Base-by-base conservation (phyloP, 768 basidiomycete species). In the Russula dissimulans region DNA sequence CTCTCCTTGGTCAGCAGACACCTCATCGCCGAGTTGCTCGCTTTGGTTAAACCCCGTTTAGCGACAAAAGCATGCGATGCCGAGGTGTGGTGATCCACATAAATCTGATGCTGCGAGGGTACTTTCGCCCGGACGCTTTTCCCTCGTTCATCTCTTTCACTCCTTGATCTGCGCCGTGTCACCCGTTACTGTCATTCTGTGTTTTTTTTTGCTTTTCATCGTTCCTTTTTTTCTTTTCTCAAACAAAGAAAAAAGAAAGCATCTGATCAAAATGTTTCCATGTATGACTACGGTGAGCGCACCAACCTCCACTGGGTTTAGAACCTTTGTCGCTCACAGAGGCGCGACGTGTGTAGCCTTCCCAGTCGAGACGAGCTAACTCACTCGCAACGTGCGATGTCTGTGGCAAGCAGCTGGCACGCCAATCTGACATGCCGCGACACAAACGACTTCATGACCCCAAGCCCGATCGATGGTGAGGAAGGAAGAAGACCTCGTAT, bases 391-490 rank as follows among this genome's bases (percentile, higher is more conserved):
- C 15, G 36, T 64, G 65, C 48, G 54, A 57, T 36, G 12, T 66
- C 15, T 69, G 67, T 57, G 61, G 55, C 48, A 62, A 57, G 34
- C 54, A 49, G 14, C 31, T 69, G 26, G 61, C 62, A 47, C 68
- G 68, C 7, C 51, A 58, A 29, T 59, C 61, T 32, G 68, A 69
- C 48, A 56, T 69, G 42, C 51, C 65, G 18, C 67, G 67, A 11
- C 68, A 69, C 57, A 68, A 68, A 57, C 60, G 59, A 47, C 49
- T 60, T 18, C 67, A 68, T 43, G 53, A 61, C 18, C 50, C 61
- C 39, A 44, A 61, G 7, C 65, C 65, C 26, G 59, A 63, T 45
- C 48, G 60, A 26, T 61, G 60, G 60, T 61, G 22, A 56, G 60
- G 38, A 45, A 46, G 8, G 26, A 41, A 26, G 22, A 39, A 54